Evolutionary conservation across 768 basidiomycete species (phyloP), one percentile per base, ranked within the genome.

Genomic region (Suillus luteus): DNA sequence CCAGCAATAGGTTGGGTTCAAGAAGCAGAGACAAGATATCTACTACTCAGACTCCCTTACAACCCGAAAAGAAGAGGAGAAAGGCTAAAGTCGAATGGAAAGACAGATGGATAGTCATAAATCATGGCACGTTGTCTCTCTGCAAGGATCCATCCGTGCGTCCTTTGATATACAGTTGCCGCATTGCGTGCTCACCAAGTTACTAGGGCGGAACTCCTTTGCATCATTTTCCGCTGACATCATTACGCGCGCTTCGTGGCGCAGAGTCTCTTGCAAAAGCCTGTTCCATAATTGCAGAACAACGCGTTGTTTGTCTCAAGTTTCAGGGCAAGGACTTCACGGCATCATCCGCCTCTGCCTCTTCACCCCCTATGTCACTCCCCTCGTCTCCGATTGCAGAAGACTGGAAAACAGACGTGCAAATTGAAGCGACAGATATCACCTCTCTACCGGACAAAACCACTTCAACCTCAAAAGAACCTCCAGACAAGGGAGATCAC

Each of bases 31-130:
- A 70, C 43, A 72, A 65, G 33, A 35, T 46, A 37, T 17, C 40
- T 15, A 14, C 27, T 10, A 24, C 41, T 9, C 57, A 64, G 24
- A 63, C 37, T 15, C n/a, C 60, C 17, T 37, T 35, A 9, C 66
- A 66, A 2, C 52, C 64, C 24, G 75, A 66, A 54, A 76, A 69
- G 65, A 69, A 65, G 60, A 37, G 17, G 46, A 71, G 64, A 40
- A 80, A 70, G 70, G 68, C 72, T 66, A 80, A 80, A 63, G 64
- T 85, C 10, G 88, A 88, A 58, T 91, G 90, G 90, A 80, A 82
- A 49, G 79, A 84, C 19, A 76, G 86, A 5, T 89, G 86, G 84
- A 77, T 86, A 51, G 77, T 89, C n/a, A 81, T 91, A 35, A 77
- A 80, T 60, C 81, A 85, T 27, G 88, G 86, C 0, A 68, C 78